Evolutionary conservation across 495 filamentous ascomycete species (phyloP).

Genomic region (Echria macrotheca): DNA sequence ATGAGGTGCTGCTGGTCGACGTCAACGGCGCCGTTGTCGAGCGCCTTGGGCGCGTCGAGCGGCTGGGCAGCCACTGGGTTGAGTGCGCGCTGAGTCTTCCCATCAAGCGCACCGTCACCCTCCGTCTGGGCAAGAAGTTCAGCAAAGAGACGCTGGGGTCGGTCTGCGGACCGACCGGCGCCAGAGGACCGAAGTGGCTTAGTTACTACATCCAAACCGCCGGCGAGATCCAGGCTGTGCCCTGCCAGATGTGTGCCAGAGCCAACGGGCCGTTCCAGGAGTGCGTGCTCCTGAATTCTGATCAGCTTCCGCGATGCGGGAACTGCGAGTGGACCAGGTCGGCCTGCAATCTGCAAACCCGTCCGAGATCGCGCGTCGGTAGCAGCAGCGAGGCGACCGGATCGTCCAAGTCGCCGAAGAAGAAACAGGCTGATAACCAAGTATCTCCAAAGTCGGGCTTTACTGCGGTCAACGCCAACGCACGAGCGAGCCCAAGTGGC

Average conservation of each 20-base stretch:
- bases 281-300: conserved; percentile 27
- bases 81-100: conserved; percentile 12
- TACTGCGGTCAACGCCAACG: no score
- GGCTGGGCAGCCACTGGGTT: conserved; percentile 15
- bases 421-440: no score
- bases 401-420: no score
- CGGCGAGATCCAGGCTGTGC: conserved; percentile 18
- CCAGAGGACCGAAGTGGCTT: conserved; percentile 26
- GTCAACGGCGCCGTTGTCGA: conserved; percentile 15
- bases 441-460: no score
- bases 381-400: no score
- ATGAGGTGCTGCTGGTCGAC: conserved; percentile 13
- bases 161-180: conserved; percentile 22
- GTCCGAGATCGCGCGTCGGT: not conserved
- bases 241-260: conserved; percentile 21
- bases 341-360: conserved; percentile 16
- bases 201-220: conserved; percentile 29
- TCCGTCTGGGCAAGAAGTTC: conserved; percentile 25
- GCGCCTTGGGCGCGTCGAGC: conserved; percentile 10
- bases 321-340: conserved; percentile 33
- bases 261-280: conserved; percentile 19
- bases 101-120: conserved; percentile 21
- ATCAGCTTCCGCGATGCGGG: no score
- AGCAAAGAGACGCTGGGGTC: conserved; percentile 18
- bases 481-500: no score